Base-by-base conservation (phyloP, 192 early-diverging fungal species). In the Funneliformis geosporum region DNA sequence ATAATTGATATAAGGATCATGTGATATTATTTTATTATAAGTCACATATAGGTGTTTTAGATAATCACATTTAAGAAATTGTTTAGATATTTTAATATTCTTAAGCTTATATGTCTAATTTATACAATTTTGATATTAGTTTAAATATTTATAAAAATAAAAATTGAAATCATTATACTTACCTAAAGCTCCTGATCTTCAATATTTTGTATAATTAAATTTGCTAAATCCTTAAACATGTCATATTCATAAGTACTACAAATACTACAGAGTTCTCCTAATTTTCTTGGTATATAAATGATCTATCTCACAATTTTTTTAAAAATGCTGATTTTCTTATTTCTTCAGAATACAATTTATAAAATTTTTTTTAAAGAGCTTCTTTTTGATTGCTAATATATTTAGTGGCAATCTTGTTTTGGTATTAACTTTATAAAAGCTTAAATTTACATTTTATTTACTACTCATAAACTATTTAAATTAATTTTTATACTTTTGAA, bases 201-300 rank as follows among this genome's bases (percentile, higher is more conserved):
- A 38, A 42, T 60, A 28, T 73, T 73, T 73, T 50, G 27, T 59
- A 38, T 38, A 59, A 73, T 38, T 59, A 50, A 16, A 33, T 59
- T 28, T 0, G 12, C 0, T 47, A 73, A 33, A 33, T 38, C 38
- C 8, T 69, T 42, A 39, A 69, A 69, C 8, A 64, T 1, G 9
- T 71, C 39, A 71, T 44, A 71, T 40, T 40, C 21, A 71, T 71
- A 71, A 11, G 27, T n/a, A 40, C 21, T 71, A 44, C 39, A 71
- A n/a, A 2, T 40, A 40, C 27, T 42, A 70, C 8, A 70, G 18
- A 70, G 18, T 70, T 9, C 18, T 0, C 43, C 10, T 3, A 71
- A 44, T 71, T 18, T 18, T 71, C 40, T 23, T 25, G n/a, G 8
- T 40, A 71, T 21, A 42, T 6, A 40, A 43, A 71, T 43, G 39